Percentiles rank a stretch among this genome's conserved stretches.
phyloP scores from a whole-genome alignment of 2,329 filamentous ascomycete genomes.

The Calycina herbarum region DNA sequence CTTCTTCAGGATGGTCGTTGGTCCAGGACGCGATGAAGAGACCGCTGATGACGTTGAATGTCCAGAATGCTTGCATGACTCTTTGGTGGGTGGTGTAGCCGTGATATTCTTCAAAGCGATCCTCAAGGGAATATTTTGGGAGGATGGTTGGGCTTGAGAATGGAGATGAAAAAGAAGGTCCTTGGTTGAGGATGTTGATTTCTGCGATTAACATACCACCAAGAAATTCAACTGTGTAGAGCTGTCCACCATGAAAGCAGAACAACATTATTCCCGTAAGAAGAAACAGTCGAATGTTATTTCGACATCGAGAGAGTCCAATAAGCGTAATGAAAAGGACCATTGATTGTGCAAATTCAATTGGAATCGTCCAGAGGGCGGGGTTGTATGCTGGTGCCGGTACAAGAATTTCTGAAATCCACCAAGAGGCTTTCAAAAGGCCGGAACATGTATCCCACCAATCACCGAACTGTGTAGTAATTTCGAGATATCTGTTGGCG shows the following conservation, averaged over 20 bases:
- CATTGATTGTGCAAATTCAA: constrained; percentile 37
- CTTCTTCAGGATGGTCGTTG: constrained; percentile 29
- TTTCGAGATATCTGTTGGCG: constrained; percentile 39
- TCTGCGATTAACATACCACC: constrained; percentile 49
- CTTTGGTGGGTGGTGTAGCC: constrained; percentile 13
- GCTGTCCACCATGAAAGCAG: constrained; percentile 32
- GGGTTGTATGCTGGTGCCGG: constrained; percentile 32
- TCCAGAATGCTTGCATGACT: constrained; percentile 30
- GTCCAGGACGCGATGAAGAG: constrained; percentile 37
- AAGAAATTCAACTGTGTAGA: constrained; percentile 44
- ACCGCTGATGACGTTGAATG: constrained; percentile 28
- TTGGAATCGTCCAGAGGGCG: constrained; percentile 37
- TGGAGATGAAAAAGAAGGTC: constrained; percentile 22
- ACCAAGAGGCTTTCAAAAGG: constrained; percentile 30
- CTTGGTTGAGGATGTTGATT: constrained; percentile 42
- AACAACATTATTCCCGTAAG: constrained; percentile 28
- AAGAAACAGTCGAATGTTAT: constrained; percentile 29
- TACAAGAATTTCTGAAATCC: constrained; percentile 21
- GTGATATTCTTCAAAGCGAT: constrained; percentile 10
- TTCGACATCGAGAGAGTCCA: constrained; percentile 30
- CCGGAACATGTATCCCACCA: constrained; percentile 45
- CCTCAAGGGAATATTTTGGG: constrained; percentile 23
- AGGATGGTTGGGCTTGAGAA: constrained; percentile 26
- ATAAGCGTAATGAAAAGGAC: constrained; percentile 33
- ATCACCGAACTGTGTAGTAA: constrained; percentile 43